Conservation (phyloP, 2,329 filamentous ascomycete species). For the Pseudomassariella vexata region DNA sequence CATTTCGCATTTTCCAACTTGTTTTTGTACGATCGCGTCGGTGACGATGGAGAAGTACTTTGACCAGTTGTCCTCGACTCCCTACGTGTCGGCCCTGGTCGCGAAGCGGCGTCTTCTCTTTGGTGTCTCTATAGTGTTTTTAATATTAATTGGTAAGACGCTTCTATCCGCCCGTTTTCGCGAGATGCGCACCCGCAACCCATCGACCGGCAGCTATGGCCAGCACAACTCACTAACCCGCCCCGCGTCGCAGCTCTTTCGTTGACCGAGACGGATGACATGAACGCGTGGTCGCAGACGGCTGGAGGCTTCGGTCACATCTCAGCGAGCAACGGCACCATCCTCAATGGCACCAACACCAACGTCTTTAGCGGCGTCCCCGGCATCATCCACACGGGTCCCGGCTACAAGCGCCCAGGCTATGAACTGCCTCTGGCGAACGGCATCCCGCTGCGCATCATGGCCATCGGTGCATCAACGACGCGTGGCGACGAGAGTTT, state of each 20-base stretch:
- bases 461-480: slow-evolving; percentile 19
- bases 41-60: slow-evolving; percentile 5
- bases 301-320: slow-evolving; percentile 6
- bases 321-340: slow-evolving; percentile 6
- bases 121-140: slow-evolving; percentile 8
- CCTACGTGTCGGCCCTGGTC: slow-evolving; percentile 8
- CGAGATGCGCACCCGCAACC: too few relatives aligned
- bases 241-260: slow-evolving; percentile 7
- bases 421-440: slow-evolving; percentile 9
- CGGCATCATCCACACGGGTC: slow-evolving; percentile 3
- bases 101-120: slow-evolving; percentile 7
- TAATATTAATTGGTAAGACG: slow-evolving; percentile 8
- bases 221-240: too few relatives aligned
- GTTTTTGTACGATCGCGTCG: too few relatives aligned
- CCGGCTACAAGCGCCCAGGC: slow-evolving; percentile 8
- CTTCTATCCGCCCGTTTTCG: not conserved
- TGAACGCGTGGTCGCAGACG: slow-evolving; percentile 4
- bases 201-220: too few relatives aligned
- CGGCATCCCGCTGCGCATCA: slow-evolving; percentile 28
- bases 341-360: slow-evolving; percentile 5
- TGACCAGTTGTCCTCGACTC: slow-evolving; percentile 4
- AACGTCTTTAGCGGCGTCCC: too few relatives aligned
- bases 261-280: slow-evolving; percentile 8
- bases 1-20: too few relatives aligned
- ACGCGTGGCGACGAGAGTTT: slow-evolving; percentile 17